phyloP scores from a whole-genome alignment of 305 asterid genomes.

The Vinca major region DNA sequence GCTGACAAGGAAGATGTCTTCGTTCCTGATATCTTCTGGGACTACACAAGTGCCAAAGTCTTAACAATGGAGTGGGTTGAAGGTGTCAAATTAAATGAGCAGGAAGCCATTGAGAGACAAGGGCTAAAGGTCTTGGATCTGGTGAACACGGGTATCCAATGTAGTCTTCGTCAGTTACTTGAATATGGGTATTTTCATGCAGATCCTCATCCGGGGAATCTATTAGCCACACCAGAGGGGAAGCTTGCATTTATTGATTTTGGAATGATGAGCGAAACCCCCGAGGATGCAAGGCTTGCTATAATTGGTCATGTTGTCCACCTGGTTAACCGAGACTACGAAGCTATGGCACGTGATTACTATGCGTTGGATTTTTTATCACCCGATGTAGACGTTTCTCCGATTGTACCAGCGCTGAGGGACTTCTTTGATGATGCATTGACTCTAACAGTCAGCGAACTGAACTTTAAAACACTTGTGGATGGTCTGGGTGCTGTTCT shows the following conservation, averaged over 20 bases:
- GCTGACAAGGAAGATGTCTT: constrained; percentile 93
- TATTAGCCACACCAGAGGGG: constrained; percentile 92
- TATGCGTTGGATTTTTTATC: constrained; percentile 85
- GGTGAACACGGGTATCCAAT: constrained; percentile 91
- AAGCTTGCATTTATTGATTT: constrained; percentile 98
- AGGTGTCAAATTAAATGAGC: constrained; percentile 91
- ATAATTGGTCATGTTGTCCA: constrained; percentile 98
- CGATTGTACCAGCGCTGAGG: constrained; percentile 85
- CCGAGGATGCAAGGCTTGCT: constrained; percentile 93
- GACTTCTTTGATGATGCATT: constrained; percentile 87
- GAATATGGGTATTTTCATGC: constrained; percentile 99
- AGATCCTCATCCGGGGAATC: constrained; percentile 99
- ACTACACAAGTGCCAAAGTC: constrained; percentile 90
- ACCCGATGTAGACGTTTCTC: constrained; percentile 92
- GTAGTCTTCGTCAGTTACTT: constrained; percentile 94
- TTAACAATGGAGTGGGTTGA: constrained; percentile 99
- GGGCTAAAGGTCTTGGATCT: constrained; percentile 95
- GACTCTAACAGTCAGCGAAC: constrained; percentile 87
- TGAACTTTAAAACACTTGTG: constrained; percentile 89
- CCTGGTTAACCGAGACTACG: constrained; percentile 97
- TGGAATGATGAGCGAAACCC: constrained; percentile 99
- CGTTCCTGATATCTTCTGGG: constrained; percentile 97
- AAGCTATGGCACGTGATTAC: constrained; percentile 99
- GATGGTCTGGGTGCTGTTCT: constrained; percentile 92
- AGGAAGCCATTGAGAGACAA: constrained; percentile 88